A percentile compares a stretch with the other conserved stretches of the same genome.
Conservation (phyloP, 2,329 filamentous ascomycete genomes). For the Xylaria hypoxylon region DNA sequence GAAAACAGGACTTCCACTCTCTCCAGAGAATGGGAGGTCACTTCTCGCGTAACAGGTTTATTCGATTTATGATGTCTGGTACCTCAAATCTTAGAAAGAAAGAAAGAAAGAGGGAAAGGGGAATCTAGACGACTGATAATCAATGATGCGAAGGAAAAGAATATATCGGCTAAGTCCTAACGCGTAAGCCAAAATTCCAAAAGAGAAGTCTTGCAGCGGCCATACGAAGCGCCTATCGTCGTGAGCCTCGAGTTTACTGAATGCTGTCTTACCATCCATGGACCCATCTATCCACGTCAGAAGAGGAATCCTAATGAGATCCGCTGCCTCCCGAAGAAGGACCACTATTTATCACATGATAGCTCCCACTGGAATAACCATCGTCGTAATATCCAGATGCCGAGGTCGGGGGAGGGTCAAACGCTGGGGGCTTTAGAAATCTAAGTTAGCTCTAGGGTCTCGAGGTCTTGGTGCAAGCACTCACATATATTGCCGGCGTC, state of each 20-base stretch:
- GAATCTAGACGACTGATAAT: too few species aligned
- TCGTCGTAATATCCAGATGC: background rate
- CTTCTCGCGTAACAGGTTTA: too few species aligned
- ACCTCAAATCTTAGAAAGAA: too few species aligned
- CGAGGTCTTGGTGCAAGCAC: background rate
- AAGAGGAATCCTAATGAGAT: background rate
- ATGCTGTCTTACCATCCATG: background rate
- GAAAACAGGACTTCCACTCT: background rate
- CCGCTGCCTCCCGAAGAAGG: too few species aligned
- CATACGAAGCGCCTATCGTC: background rate
- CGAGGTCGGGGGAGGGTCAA: background rate
- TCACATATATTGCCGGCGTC: background rate
- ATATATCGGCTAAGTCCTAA: too few species aligned
- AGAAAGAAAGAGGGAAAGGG: too few species aligned
- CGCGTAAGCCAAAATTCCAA: too few species aligned
- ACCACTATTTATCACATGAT: background rate
- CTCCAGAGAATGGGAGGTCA: background rate
- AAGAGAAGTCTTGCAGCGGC: background rate
- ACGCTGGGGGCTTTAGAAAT: background rate
- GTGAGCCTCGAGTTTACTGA: background rate
- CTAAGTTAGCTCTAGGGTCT: background rate
- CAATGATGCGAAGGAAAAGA: too few species aligned
- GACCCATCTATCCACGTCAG: background rate
- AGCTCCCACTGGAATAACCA: background rate
- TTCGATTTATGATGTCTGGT: too few species aligned